A percentile compares a stretch with the other conserved stretches of the same genome.
Evolutionary conservation across 352 stramenopile genomes (phyloP).

Genomic region (Phytophthora uliginosa): DNA sequence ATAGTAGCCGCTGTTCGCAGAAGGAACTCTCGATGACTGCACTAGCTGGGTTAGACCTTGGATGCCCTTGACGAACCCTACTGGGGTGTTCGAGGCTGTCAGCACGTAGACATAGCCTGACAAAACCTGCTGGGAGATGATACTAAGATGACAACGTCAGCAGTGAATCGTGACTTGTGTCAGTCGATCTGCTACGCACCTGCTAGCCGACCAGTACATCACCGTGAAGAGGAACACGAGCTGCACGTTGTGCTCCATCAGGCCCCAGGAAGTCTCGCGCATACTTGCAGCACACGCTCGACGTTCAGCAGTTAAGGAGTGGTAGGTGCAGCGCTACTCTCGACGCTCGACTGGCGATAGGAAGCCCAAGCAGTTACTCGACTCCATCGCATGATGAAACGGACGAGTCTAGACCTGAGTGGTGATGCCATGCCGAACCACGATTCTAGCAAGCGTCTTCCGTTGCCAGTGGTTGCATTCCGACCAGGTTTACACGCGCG

Average conservation of each 20-base stretch:
- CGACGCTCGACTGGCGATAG: neutral
- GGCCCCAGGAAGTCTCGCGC: constrained; percentile 13
- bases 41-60: constrained; percentile 68
- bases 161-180: neutral
- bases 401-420: neutral
- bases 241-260: constrained; percentile 79
- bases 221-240: constrained; percentile 80
- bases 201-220: constrained; percentile 68
- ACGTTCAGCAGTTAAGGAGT: neutral
- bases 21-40: constrained; percentile 17
- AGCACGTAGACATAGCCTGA: constrained; percentile 71
- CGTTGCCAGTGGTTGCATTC: neutral
- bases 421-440: neutral
- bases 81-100: constrained; percentile 56
- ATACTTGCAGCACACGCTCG: constrained; percentile 6
- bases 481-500: constrained; percentile 14
- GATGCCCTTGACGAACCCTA: constrained; percentile 54
- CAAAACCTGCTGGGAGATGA: constrained; percentile 68
- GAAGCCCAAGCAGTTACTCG: neutral
- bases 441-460: neutral
- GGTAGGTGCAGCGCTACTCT: neutral
- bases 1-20: constrained; percentile 23
- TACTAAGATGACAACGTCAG: constrained; percentile 37
- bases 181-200: constrained; percentile 31
- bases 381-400: neutral